Evolutionary conservation across 225 moss, liverwort and hornwort genomes (phyloP).

Genomic region (Pleurozium schreberi): DNA sequence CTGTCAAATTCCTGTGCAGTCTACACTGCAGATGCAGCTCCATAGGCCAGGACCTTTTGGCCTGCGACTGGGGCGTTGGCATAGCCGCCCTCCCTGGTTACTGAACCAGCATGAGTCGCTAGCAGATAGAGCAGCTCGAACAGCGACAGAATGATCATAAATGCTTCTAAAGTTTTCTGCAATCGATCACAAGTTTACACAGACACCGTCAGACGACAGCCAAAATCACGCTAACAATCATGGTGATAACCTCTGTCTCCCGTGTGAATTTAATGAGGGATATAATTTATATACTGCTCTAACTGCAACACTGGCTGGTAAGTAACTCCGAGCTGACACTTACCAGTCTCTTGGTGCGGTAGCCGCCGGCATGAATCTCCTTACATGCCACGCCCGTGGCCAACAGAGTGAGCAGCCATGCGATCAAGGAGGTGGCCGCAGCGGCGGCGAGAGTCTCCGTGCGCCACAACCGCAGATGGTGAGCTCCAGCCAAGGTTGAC

Average conservation of each 20-base stretch:
- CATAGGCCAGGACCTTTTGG: not conserved
- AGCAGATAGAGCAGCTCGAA: constrained; percentile 21
- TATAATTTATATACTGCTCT: not conserved
- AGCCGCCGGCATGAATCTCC: constrained; percentile 12
- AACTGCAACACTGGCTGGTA: not conserved
- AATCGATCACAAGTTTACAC: not conserved
- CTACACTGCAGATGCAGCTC: constrained; percentile 36
- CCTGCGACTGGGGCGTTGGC: not conserved
- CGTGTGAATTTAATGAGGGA: not conserved
- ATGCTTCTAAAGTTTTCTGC: constrained; percentile 18
- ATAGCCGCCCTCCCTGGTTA: constrained; percentile 4
- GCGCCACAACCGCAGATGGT: constrained; percentile 20
- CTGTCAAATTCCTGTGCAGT: not conserved
- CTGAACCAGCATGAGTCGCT: not conserved
- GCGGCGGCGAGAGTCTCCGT: constrained; percentile 25
- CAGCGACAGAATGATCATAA: constrained; percentile 16
- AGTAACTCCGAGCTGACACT: not conserved
- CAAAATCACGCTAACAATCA: not conserved
- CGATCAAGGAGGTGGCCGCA: constrained; percentile 19
- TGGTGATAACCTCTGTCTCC: not conserved
- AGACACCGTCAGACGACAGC: not conserved
- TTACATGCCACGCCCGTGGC: constrained; percentile 14
- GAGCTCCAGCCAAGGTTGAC: constrained; percentile 23
- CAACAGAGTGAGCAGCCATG: constrained; percentile 24
- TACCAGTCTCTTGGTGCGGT: constrained; percentile 17